Conservation (phyloP, 179 eudicot genomes). For the Kewa caespitosa region DNA sequence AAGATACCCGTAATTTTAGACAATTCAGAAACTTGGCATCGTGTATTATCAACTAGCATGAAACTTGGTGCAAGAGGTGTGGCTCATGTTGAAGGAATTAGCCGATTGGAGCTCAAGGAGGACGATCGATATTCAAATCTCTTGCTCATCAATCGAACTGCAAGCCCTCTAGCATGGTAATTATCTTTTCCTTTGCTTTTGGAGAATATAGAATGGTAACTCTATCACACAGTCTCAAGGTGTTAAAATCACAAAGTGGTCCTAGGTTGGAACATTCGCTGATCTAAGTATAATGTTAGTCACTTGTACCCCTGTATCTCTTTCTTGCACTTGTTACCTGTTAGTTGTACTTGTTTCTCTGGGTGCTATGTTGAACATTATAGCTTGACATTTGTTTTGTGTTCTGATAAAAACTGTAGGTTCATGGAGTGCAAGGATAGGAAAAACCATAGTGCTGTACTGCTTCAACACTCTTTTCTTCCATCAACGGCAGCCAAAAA, state of each 20-base stretch:
- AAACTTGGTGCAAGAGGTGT: constrained; percentile 76
- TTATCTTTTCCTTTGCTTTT: no score
- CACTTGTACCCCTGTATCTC: no score
- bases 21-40: constrained; percentile 75
- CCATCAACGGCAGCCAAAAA: constrained; percentile 93
- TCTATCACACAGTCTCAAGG: constrained; percentile 21
- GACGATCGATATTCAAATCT: constrained; percentile 55
- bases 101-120: constrained; percentile 56
- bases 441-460: constrained; percentile 60
- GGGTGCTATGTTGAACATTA: not conserved
- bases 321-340: no score
- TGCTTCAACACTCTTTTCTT: constrained; percentile 77
- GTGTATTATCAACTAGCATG: constrained; percentile 76
- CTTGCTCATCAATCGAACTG: constrained; percentile 82
- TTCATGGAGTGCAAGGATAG: constrained; percentile 96
- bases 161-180: constrained; percentile 89
- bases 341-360: not conserved
- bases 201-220: no score
- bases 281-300: no score
- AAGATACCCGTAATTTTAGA: constrained; percentile 83
- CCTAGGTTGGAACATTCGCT: not conserved
- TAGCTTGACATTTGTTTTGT: constrained; percentile 22
- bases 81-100: constrained; percentile 70
- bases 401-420: constrained; percentile 47
- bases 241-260: constrained; percentile 8